Base-by-base conservation (phyloP, 2,329 filamentous ascomycete genomes). In the Nakataea oryzae region DNA sequence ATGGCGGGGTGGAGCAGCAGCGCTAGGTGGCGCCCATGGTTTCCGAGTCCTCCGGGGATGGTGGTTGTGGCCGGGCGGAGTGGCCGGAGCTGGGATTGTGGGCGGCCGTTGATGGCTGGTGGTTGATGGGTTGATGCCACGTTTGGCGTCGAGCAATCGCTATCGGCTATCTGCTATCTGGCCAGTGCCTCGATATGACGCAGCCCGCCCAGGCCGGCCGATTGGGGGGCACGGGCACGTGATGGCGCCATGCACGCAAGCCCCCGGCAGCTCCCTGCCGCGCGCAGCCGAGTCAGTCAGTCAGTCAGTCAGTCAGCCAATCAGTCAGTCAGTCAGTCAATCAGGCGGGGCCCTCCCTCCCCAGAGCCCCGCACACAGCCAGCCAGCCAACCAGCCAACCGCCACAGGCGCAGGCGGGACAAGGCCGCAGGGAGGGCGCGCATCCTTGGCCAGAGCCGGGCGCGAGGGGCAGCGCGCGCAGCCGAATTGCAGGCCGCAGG, bases 41-140 rank as follows among this genome's bases (percentile, higher is more conserved):
- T 56, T 56, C 54, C 26, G 24, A n/a, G 41, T n/a, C 21, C 21
- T n/a, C 14, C 54, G 54, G 26, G 54, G 27, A 24, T 28, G 54
- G 28, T 56, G 28, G 24, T 56, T 56, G 26, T 56, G 54, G 26
- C 54, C 54, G 54, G 54, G n/a, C 8, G 54, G 14, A n/a, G 24
- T 21, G 28, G 8, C 26, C n/a, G 50, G 54, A 56, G 54, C 54
- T 56, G 26, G 17, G 41, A 4, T 17, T n/a, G 21, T 9, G 32
- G 21, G 28, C 3, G 21, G n/a, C 32, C 58, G 50, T 41, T 34
- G 21, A 21, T 9, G 21, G 27, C 7, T 8, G 17, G 17, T 59
- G 29, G 32, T 13, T 17, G 26, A 47, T 50, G 26, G 57, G 59
- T 55, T 60, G 59, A 60, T 55, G 59, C 59, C 59, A 60, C 59